Evolutionary conservation across 495 filamentous ascomycete species (phyloP), one percentile per base, ranked within the genome.

Genomic region (Apiosordaria backusii): DNA sequence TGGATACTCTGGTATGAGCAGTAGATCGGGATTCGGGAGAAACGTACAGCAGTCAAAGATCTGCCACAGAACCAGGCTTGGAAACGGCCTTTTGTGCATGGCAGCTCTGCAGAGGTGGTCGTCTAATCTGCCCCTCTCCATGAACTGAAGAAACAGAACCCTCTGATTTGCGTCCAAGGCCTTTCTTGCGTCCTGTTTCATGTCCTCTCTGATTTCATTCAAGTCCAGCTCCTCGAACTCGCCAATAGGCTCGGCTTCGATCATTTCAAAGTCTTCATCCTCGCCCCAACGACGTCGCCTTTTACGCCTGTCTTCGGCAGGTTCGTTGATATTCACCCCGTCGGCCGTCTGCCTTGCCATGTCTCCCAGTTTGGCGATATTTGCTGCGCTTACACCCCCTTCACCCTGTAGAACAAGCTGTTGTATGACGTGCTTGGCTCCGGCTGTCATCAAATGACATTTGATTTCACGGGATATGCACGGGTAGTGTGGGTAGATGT

Each of bases 21-120:
- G 27, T 6, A 13, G 9, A 9, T 13, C 19, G 7, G 4, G 21
- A 19, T n/a, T n/a, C n/a, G n/a, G n/a, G n/a, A 24, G 4, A 13
- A 7, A 64, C 68, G 63, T 35, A 70, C 68, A 54, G 45, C 60
- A 68, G 29, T 66, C 57, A 26, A 71, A 71, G 0, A 68, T 29
- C 6, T 64, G 55, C 66, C 69, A 71, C 7, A 68, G 50, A 4
- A 62, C 60, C 35, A 52, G 21, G 3, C 54, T 18, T 19, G 66
- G 61, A 4, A 61, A 67, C 15, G n/a, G 1, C 3, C 2, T 23
- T 16, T n/a, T 10, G 6, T 19, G 9, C 9, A 52, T 40, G 23
- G 50, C 50, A 21, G 45, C 50, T 25, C 62, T 63, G 29, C 54
- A 23, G 24, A 66, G 53, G 40, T 68, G 40, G 24, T 57, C 50